phyloP scores from a whole-genome alignment of 768 basidiomycete species.

The Rhodosporidiobolus sp. region DNA sequence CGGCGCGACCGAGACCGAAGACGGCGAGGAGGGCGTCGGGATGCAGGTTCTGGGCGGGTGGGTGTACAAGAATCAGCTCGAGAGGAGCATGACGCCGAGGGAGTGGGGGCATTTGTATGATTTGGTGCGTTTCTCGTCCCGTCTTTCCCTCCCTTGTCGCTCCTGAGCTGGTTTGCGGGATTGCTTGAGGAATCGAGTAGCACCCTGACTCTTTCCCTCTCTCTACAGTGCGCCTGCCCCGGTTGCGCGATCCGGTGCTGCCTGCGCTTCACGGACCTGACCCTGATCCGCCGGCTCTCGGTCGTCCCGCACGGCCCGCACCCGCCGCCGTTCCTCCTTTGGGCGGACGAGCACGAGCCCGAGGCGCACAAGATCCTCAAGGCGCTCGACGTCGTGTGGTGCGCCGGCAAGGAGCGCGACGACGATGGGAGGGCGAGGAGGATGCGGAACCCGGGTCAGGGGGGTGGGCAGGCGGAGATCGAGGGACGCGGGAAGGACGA shows the following conservation, averaged over 20 bases:
- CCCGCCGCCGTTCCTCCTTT: conserved; percentile 38
- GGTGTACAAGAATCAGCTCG: conserved; percentile 35
- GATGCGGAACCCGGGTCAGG: conserved; percentile 20
- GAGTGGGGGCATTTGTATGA: conserved; percentile 41
- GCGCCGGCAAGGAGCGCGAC: conserved; percentile 26
- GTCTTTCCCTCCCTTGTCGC: not conserved
- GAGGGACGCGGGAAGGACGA: not conserved
- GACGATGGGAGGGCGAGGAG: conserved; percentile 11
- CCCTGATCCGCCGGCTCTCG: conserved; percentile 28
- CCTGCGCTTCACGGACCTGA: conserved; percentile 26
- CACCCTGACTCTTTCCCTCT: not conserved
- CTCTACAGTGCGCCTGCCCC: conserved; percentile 33
- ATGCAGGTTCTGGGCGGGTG: conserved; percentile 40
- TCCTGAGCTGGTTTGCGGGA: too few species aligned
- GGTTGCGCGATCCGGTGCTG: conserved; percentile 34
- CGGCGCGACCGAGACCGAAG: conserved; percentile 39
- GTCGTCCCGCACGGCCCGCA: conserved; percentile 35
- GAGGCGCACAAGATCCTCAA: conserved; percentile 31
- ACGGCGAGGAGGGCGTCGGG: conserved; percentile 38
- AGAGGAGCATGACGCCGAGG: conserved; percentile 16
- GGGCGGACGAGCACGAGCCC: conserved; percentile 33
- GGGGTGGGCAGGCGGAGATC: not conserved
- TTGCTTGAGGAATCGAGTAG: not conserved
- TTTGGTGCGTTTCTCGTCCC: conserved; percentile 12
- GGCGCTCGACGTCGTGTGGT: conserved; percentile 38